Evolutionary conservation across 257 asterid species (phyloP).

Genomic region (Galeopsis tetrahit): DNA sequence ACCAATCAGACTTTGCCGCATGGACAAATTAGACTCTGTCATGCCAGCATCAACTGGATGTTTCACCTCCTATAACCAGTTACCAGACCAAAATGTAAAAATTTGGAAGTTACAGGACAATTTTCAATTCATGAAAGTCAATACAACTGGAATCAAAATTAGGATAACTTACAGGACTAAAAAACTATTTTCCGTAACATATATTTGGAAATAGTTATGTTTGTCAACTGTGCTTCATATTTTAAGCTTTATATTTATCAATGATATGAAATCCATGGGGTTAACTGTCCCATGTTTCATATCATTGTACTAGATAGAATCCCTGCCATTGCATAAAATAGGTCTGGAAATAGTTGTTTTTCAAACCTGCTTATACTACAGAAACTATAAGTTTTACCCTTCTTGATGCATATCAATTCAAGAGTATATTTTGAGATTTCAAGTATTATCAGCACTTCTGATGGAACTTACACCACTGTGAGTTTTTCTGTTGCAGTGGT

Average conservation of each 20-base stretch:
- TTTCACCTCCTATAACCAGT: no score
- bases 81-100: no score
- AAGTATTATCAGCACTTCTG: neutral
- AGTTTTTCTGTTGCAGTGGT: neutral
- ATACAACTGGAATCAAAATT: no score
- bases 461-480: neutral
- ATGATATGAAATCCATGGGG: neutral
- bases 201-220: constrained; percentile 1
- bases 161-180: no score
- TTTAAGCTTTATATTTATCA: neutral
- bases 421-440: constrained; percentile 9
- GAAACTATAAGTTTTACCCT: constrained; percentile 8
- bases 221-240: neutral
- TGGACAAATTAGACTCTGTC: no score
- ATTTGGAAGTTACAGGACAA: no score
- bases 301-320: neutral
- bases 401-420: neutral
- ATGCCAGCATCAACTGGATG: no score
- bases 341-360: neutral
- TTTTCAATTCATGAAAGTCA: no score
- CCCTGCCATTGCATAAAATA: neutral
- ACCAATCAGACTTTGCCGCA: no score
- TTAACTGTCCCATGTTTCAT: neutral
- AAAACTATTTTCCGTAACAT: neutral
- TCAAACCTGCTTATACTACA: neutral